Evolutionary conservation across 164 flowering plant genomes (phyloP).

Genomic region (Dillenia turbinata): DNA sequence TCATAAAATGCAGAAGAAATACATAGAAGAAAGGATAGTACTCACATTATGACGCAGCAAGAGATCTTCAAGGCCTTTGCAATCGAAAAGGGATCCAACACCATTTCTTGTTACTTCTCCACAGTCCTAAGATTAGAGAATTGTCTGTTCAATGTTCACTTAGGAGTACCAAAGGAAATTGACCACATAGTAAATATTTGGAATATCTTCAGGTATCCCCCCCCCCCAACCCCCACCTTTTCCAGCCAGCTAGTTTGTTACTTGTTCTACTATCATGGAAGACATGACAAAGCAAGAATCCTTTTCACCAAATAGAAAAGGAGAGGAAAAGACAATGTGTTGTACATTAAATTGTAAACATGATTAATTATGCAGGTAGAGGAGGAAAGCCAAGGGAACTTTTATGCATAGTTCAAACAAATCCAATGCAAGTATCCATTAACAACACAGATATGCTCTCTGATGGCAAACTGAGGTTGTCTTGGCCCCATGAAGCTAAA

Average conservation of each 20-base stretch:
- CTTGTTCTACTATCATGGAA: not conserved
- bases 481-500: too few relatives aligned
- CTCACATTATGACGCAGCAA: constrained; percentile 76
- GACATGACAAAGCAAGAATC: too few relatives aligned
- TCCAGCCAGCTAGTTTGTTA: not conserved
- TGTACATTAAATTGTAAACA: too few relatives aligned
- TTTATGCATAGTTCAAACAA: too few relatives aligned
- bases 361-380: too few relatives aligned
- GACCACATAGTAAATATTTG: constrained; percentile 2
- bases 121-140: constrained; percentile 46
- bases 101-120: constrained; percentile 64
- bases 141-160: too few relatives aligned
- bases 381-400: too few relatives aligned
- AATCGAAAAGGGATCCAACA: constrained; percentile 43
- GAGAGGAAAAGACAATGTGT: too few relatives aligned
- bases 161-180: constrained; percentile 1
- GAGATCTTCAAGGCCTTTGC: constrained; percentile 69
- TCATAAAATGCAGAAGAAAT: not conserved
- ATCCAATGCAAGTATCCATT: too few relatives aligned
- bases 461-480: too few relatives aligned
- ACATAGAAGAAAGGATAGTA: not conserved
- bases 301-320: too few relatives aligned
- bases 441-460: too few relatives aligned
- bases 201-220: not conserved
- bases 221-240: not conserved